Percentiles rank a stretch among this genome's conserved stretches.
phyloP scores from a whole-genome alignment of 495 filamentous ascomycete genomes.

The Aspergillus incahuasiensis region DNA sequence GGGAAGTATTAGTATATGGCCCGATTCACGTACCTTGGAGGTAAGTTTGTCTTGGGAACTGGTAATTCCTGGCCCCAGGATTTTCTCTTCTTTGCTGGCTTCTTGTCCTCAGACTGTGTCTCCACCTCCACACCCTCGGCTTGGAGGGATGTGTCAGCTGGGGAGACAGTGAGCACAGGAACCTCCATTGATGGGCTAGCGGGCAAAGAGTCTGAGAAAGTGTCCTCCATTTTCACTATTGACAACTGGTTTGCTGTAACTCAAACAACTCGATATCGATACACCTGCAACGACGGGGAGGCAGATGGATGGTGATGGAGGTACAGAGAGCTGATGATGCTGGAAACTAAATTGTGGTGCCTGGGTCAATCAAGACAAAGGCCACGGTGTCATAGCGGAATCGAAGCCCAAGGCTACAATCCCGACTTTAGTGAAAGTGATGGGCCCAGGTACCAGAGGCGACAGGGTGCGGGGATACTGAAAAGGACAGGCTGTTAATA shows the following conservation, averaged over 20 bases:
- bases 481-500: slow-evolving; percentile 37
- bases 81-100: slow-evolving; percentile 91
- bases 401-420: slow-evolving; percentile 23
- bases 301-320: slow-evolving; percentile 1
- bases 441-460: slow-evolving; percentile 10
- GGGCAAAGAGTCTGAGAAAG: slow-evolving; percentile 34
- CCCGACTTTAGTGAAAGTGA: slow-evolving; percentile 15
- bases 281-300: slow-evolving; percentile 4
- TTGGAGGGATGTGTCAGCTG: slow-evolving; percentile 43
- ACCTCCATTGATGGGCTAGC: slow-evolving; percentile 30
- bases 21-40: slow-evolving; percentile 85
- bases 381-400: slow-evolving; percentile 39
- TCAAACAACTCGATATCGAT: slow-evolving; percentile 1
- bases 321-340: too few relatives aligned
- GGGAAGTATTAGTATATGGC: too few relatives aligned
- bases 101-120: slow-evolving; percentile 56
- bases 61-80: slow-evolving; percentile 98
- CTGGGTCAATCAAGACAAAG: slow-evolving; percentile 18
- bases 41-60: slow-evolving; percentile 92
- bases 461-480: not conserved
- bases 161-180: slow-evolving; percentile 44
- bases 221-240: slow-evolving; percentile 32
- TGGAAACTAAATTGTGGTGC: not conserved
- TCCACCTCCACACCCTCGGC: slow-evolving; percentile 24
- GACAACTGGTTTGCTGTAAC: slow-evolving; percentile 3